These are phyloP conservation scores for Cyclotella sp. DNA, from an alignment of 108 stramenopile species.

Conservation along the genomic window DNA sequence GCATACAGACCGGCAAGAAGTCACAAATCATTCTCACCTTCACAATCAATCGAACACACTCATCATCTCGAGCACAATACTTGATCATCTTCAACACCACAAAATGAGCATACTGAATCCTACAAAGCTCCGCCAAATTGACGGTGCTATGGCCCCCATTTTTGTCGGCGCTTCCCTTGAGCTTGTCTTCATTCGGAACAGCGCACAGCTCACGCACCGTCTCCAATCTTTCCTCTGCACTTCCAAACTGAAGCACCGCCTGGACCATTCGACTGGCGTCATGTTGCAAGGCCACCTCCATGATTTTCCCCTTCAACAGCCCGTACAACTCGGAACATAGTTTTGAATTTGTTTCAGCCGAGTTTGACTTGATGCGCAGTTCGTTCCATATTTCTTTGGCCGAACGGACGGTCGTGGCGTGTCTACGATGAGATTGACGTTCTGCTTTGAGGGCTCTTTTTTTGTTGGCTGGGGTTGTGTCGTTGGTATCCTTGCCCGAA, in stretches of 20 bases:
- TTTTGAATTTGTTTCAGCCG: slow-evolving; percentile 62
- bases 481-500: slow-evolving; percentile 13
- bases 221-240: slow-evolving; percentile 57
- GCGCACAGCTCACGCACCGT: slow-evolving; percentile 69
- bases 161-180: slow-evolving; percentile 24
- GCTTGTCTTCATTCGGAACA: slow-evolving; percentile 17
- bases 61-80: slow-evolving; percentile 72
- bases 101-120: slow-evolving; percentile 94
- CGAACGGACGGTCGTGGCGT: slow-evolving; percentile 72
- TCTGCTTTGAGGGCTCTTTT: slow-evolving; percentile 88
- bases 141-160: slow-evolving; percentile 20
- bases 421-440: slow-evolving; percentile 81
- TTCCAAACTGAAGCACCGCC: slow-evolving; percentile 88
- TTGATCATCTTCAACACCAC: slow-evolving; percentile 89
- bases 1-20: neutral
- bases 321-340: slow-evolving; percentile 76
- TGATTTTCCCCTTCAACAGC: slow-evolving; percentile 74
- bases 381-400: slow-evolving; percentile 90
- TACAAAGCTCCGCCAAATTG: slow-evolving; percentile 79
- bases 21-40: slow-evolving; percentile 61
- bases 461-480: slow-evolving; percentile 42
- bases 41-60: slow-evolving; percentile 70
- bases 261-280: slow-evolving; percentile 92
- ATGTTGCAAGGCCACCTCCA: slow-evolving; percentile 89
- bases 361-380: slow-evolving; percentile 78